These are phyloP conservation scores for Arthrobotrys sphaeroides DNA, from an alignment of 2,329 filamentous ascomycete species.

Conservation along the genomic window DNA sequence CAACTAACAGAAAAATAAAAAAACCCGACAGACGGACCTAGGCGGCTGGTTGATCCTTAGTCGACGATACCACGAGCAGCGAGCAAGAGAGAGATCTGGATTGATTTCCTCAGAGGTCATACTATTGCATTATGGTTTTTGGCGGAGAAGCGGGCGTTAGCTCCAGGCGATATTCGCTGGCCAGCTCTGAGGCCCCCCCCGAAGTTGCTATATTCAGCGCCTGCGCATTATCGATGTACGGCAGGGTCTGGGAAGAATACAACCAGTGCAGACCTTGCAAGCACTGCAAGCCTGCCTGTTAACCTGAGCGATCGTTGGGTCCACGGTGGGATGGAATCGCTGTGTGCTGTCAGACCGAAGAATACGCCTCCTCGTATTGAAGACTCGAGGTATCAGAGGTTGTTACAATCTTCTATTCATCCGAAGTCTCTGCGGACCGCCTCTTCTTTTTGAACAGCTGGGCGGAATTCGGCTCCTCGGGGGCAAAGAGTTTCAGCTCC, in stretches of 20 bases:
- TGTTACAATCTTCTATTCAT: conserved; percentile 31
- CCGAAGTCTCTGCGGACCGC: conserved; percentile 46
- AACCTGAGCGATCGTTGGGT: conserved; percentile 4
- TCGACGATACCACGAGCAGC: not conserved
- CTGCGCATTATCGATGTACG: not conserved
- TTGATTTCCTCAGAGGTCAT: not conserved
- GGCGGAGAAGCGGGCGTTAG: conserved; percentile 49
- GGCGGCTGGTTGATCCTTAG: conserved; percentile 32
- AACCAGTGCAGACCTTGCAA: conserved; percentile 37
- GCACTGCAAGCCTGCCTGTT: no score
- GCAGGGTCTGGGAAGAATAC: conserved; percentile 2
- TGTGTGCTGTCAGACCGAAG: not conserved
- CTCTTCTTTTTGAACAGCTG: conserved; percentile 26
- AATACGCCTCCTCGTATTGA: conserved; percentile 37
- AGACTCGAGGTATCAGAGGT: not conserved
- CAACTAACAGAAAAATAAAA: conserved; percentile 11
- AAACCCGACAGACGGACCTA: conserved; percentile 8
- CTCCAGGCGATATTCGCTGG: conserved; percentile 42
- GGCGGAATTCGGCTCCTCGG: conserved; percentile 46
- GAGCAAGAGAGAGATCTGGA: not conserved
- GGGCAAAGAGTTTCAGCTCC: conserved; percentile 47
- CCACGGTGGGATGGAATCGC: conserved; percentile 10
- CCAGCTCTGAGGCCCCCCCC: not conserved
- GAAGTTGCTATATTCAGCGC: conserved; percentile 25
- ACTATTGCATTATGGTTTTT: conserved; percentile 3